Evolutionary conservation across 1,284 basidiomycete genomes (phyloP).

Genomic region (Hortiboletus rubellus): DNA sequence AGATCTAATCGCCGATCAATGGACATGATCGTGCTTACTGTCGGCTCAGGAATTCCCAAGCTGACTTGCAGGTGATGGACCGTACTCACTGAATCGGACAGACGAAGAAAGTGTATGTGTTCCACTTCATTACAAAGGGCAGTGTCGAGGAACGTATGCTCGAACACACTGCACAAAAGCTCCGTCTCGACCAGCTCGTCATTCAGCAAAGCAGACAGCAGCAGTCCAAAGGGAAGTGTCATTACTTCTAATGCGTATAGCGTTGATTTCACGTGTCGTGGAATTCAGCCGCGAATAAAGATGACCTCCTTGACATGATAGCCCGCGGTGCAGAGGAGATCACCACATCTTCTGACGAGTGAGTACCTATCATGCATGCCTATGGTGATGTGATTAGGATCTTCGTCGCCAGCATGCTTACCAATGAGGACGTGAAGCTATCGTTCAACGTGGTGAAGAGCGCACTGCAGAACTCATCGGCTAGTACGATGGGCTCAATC

Average conservation of each 20-base stretch:
- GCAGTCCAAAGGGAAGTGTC: constrained; percentile 56
- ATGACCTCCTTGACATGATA: constrained; percentile 98
- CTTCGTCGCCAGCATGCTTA: constrained; percentile 55
- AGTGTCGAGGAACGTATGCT: constrained; percentile 98
- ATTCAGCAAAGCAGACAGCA: constrained; percentile 93
- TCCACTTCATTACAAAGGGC: constrained; percentile 95
- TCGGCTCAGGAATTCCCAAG: constrained; percentile 85
- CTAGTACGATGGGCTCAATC: constrained; percentile 92
- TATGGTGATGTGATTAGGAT: not conserved
- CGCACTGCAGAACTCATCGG: constrained; percentile 86
- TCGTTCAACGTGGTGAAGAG: constrained; percentile 91
- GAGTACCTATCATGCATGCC: constrained; percentile 25
- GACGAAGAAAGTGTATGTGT: constrained; percentile 98
- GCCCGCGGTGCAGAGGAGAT: constrained; percentile 98
- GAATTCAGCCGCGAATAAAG: constrained; percentile 82
- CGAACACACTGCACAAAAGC: constrained; percentile 95
- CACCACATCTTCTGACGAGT: constrained; percentile 76
- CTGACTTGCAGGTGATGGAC: constrained; percentile 99
- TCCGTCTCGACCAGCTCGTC: constrained; percentile 94
- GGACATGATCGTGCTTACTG: constrained; percentile 13
- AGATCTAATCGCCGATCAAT: not conserved
- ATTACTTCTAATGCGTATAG: not conserved
- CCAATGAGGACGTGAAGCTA: constrained; percentile 96
- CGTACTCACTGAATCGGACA: constrained; percentile 98
- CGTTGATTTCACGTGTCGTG: not conserved